Percentiles rank a stretch among this genome's conserved stretches.
Conservation (phyloP, 2,329 filamentous ascomycete species). For the Calycina herbarum region DNA sequence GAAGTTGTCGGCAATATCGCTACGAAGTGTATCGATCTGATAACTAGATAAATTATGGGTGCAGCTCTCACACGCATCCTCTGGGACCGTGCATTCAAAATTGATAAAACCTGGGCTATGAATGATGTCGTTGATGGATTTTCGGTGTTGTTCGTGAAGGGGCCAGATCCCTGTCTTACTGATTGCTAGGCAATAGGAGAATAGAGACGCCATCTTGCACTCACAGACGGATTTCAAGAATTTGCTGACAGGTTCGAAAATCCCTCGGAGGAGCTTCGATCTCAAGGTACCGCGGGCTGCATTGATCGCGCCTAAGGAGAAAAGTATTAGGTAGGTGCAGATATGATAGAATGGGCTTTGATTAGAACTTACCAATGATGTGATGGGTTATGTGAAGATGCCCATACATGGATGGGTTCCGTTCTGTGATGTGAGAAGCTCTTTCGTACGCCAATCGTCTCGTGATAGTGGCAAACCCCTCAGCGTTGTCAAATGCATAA, state of each 20-base stretch:
- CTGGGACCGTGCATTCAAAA: not conserved
- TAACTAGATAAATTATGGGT: not conserved
- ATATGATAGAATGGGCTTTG: not conserved
- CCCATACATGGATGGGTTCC: not conserved
- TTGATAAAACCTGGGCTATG: not conserved
- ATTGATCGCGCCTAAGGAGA: not conserved
- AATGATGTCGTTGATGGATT: not conserved
- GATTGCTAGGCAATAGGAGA: constrained; percentile 21
- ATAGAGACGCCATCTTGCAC: constrained; percentile 2
- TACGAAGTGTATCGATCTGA: not conserved
- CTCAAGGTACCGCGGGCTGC: not conserved
- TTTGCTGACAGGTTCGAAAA: not conserved
- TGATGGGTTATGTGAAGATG: not conserved
- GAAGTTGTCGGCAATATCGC: not conserved
- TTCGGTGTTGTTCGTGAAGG: not conserved
- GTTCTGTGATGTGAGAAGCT: not conserved
- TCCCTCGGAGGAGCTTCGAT: not conserved
- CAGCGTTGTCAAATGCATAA: not conserved
- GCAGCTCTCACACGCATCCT: not conserved
- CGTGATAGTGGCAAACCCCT: not conserved
- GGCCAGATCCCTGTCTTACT: not conserved
- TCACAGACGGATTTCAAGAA: not conserved
- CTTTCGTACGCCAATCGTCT: not conserved
- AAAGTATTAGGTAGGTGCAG: not conserved
- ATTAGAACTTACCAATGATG: not conserved